phyloP scores from a whole-genome alignment of 257 asterid species.

The Primulina huaijiensis region DNA sequence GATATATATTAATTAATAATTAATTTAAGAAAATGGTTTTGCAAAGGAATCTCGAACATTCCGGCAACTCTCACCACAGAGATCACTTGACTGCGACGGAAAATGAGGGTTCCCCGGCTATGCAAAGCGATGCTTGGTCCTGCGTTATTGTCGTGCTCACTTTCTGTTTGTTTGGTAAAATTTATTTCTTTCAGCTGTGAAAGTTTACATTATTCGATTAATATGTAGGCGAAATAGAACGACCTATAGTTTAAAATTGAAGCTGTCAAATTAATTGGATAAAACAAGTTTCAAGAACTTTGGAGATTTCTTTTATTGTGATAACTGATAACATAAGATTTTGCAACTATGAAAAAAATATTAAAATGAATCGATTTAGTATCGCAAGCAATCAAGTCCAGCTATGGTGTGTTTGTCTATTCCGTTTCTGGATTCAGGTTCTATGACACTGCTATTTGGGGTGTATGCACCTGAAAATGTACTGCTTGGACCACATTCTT shows the following conservation, averaged over 20 bases:
- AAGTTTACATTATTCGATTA: background rate
- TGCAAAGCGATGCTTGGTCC: constrained; percentile 50
- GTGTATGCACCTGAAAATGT: constrained; percentile 58
- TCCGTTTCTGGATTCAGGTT: constrained; percentile 43
- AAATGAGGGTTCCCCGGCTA: constrained; percentile 23
- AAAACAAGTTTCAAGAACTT: background rate
- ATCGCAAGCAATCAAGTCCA: background rate
- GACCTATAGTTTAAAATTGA: background rate
- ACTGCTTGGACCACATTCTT: constrained; percentile 72
- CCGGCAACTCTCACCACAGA: constrained; percentile 21
- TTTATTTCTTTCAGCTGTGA: background rate
- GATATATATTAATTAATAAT: no score
- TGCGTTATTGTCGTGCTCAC: constrained; percentile 49
- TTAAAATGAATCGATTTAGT: background rate
- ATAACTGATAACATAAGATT: background rate
- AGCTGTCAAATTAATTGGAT: constrained; percentile 3
- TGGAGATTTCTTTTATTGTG: background rate
- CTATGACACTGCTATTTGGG: constrained; percentile 58
- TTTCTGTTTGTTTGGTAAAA: constrained; percentile 61
- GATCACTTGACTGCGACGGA: constrained; percentile 27
- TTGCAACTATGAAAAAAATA: background rate
- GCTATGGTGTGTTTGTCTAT: constrained; percentile 5
- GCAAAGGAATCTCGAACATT: constrained; percentile 28
- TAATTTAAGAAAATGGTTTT: no score
- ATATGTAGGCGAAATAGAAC: background rate